Conservation (phyloP, 169 alveolate genomes). For the Plasmodium coatneyi region DNA sequence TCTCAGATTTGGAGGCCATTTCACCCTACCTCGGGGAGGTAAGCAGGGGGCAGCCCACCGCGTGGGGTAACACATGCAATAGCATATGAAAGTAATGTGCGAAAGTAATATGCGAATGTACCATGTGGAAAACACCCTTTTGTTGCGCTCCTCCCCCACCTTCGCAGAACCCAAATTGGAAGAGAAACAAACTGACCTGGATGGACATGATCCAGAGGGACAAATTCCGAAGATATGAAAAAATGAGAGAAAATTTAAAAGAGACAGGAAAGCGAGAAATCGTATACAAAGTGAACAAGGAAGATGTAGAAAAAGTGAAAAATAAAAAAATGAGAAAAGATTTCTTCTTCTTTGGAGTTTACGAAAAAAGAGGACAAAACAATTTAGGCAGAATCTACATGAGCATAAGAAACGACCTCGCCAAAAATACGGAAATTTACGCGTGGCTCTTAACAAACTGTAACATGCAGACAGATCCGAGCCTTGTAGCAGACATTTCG, state of each 20-base stretch:
- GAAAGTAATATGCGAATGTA: neutral
- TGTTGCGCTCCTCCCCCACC: neutral
- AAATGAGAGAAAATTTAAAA: conserved; percentile 49
- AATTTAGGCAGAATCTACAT: conserved; percentile 79
- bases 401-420: conserved; percentile 77
- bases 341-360: conserved; percentile 76
- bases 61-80: neutral
- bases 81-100: neutral
- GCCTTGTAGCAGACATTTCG: conserved; percentile 42
- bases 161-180: conserved; percentile 79
- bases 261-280: conserved; percentile 76
- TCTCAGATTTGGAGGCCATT: conserved; percentile 48
- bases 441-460: conserved; percentile 62
- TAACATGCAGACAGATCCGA: conserved; percentile 67
- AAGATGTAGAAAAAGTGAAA: conserved; percentile 60
- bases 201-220: conserved; percentile 79
- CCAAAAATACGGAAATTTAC: conserved; percentile 53
- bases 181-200: conserved; percentile 70
- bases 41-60: neutral
- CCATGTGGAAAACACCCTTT: neutral
- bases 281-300: conserved; percentile 46
- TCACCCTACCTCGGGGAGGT: conserved; percentile 65
- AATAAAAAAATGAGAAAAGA: conserved; percentile 77
- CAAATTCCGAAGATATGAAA: conserved; percentile 77
- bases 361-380: conserved; percentile 80